Evolutionary conservation across 805 yeast species (phyloP).

Genomic region (Candida insectorum): DNA sequence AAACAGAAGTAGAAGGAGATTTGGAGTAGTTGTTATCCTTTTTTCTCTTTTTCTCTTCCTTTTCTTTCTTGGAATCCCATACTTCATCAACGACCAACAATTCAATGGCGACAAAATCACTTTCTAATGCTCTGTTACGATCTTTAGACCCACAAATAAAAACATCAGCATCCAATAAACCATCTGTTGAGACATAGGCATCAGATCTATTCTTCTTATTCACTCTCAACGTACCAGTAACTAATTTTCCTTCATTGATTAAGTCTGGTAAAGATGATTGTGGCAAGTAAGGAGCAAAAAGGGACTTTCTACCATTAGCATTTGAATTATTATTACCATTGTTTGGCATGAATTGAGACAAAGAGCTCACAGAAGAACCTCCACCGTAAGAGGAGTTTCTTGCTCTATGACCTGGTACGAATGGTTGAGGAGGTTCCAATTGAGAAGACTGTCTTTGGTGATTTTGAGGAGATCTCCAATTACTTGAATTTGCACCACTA

Average conservation of each 20-base stretch:
- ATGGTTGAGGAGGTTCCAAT: conserved; percentile 41
- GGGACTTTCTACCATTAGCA: conserved; percentile 61
- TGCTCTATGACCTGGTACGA: conserved; percentile 76
- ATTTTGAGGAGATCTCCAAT: conserved; percentile 57
- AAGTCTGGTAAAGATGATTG: conserved; percentile 89
- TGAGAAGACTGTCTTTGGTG: conserved; percentile 21
- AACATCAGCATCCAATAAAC: conserved; percentile 91
- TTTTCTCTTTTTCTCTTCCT: conserved; percentile 94
- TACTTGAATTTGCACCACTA: conserved; percentile 44
- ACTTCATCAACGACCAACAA: conserved; percentile 94
- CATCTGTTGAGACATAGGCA: conserved; percentile 98
- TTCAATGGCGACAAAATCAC: conserved; percentile 95
- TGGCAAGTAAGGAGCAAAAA: conserved; percentile 94
- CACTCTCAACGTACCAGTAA: conserved; percentile 88
- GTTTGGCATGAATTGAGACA: conserved; percentile 35
- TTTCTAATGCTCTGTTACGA: conserved; percentile 95
- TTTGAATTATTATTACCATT: conserved; percentile 23
- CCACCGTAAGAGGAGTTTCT: conserved; percentile 61
- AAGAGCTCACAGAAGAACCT: conserved; percentile 53
- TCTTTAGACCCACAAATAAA: conserved; percentile 98
- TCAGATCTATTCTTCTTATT: conserved; percentile 95
- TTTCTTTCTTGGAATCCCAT: conserved; percentile 94
- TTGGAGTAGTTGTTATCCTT: conserved; percentile 53
- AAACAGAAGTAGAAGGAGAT: conserved; percentile 30
- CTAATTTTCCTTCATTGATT: conserved; percentile 85